phyloP scores from a whole-genome alignment of 2,329 filamentous ascomycete species.

The Sordariomycetes sp. region DNA sequence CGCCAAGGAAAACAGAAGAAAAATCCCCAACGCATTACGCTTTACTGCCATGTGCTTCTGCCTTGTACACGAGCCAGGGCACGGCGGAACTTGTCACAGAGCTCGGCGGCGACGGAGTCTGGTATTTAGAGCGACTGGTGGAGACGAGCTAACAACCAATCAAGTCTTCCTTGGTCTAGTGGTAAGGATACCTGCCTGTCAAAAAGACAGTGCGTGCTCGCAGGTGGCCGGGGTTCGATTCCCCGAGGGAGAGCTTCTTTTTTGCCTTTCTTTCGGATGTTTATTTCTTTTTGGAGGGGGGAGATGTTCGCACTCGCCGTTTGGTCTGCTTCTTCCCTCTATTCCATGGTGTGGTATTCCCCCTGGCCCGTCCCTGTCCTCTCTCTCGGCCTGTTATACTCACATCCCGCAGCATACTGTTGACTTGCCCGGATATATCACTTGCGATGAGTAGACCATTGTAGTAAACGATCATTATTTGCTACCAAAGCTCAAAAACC shows the following conservation, averaged over 20 bases:
- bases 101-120: neutral
- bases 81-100: neutral
- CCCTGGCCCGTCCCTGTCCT: too few relatives aligned
- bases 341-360: too few relatives aligned
- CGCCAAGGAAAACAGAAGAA: too few relatives aligned
- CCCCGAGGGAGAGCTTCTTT: conserved; percentile 14
- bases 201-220: conserved; percentile 7
- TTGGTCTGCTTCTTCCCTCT: neutral
- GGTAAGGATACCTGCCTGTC: conserved; percentile 6
- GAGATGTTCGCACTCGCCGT: neutral
- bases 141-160: neutral
- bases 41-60: too few relatives aligned
- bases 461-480: too few relatives aligned
- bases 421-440: too few relatives aligned
- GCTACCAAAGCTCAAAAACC: too few relatives aligned
- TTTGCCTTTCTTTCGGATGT: neutral
- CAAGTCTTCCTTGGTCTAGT: conserved; percentile 5
- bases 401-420: too few relatives aligned
- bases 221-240: conserved; percentile 22
- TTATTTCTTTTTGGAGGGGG: neutral
- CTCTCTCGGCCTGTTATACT: too few relatives aligned
- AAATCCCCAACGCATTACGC: too few relatives aligned
- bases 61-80: too few relatives aligned
- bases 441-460: too few relatives aligned
- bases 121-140: neutral